A percentile compares a stretch with the other conserved stretches of the same genome.
Evolutionary conservation across 495 filamentous ascomycete species (phyloP).

Genomic region (Xylaria intraflava): DNA sequence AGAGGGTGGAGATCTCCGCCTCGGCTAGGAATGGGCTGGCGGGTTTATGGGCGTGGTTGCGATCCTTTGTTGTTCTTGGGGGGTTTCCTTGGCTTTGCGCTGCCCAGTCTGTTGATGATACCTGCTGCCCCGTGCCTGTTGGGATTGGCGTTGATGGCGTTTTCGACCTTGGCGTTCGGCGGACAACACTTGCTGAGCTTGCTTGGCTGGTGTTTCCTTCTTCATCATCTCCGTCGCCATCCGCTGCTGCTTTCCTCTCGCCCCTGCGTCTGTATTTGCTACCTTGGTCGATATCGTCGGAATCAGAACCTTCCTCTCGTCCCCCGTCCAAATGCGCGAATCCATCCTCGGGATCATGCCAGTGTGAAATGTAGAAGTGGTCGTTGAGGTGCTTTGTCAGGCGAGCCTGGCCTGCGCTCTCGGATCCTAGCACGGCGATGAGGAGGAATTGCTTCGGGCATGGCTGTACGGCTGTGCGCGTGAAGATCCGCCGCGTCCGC

Average conservation of each 20-base stretch:
- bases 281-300: background rate
- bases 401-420: slow-evolving; percentile 35
- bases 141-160: slow-evolving; percentile 4
- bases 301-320: slow-evolving; percentile 10
- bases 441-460: slow-evolving; percentile 79
- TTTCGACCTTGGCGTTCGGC: slow-evolving; percentile 9
- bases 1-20: slow-evolving; percentile 27
- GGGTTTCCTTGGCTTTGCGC: background rate
- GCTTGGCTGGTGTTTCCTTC: slow-evolving; percentile 28
- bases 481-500: slow-evolving; percentile 69
- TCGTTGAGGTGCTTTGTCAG: slow-evolving; percentile 62
- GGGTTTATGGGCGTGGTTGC: background rate
- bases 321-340: slow-evolving; percentile 62
- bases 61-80: background rate
- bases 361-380: slow-evolving; percentile 81
- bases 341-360: slow-evolving; percentile 60
- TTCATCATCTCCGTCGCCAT: slow-evolving; percentile 31
- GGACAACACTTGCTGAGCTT: slow-evolving; percentile 24
- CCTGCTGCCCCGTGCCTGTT: slow-evolving; percentile 1
- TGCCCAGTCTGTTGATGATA: slow-evolving; percentile 5
- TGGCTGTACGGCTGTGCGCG: slow-evolving; percentile 59
- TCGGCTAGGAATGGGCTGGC: slow-evolving; percentile 19
- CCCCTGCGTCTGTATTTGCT: background rate
- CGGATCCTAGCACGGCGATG: slow-evolving; percentile 57
- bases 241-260: background rate